phyloP scores from a whole-genome alignment of 352 stramenopile species.

The Pythium volutum region DNA sequence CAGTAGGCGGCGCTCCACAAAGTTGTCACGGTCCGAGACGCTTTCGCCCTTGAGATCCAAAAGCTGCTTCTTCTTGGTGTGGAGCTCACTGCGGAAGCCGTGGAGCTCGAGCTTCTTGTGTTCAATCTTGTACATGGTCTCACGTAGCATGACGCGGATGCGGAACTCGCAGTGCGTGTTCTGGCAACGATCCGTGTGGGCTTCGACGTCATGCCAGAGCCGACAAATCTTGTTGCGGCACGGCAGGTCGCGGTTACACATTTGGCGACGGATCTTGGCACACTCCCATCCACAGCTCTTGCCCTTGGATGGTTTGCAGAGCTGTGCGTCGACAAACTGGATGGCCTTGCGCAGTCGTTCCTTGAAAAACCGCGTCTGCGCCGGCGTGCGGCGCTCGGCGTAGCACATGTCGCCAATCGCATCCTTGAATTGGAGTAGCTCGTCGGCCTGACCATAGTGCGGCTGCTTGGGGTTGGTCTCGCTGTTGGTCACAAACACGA shows the following conservation, averaged over 20 bases:
- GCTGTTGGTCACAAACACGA: constrained; percentile 1
- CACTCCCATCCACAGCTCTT: constrained; percentile 47
- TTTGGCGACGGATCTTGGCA: constrained; percentile 59
- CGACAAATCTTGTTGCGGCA: constrained; percentile 71
- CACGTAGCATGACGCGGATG: constrained; percentile 62
- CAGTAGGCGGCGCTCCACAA: constrained; percentile 38
- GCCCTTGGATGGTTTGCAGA: constrained; percentile 50
- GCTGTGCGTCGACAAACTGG: constrained; percentile 61
- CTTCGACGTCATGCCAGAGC: constrained; percentile 72
- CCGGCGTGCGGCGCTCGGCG: constrained; percentile 40
- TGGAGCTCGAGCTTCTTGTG: constrained; percentile 53
- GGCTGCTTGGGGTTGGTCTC: constrained; percentile 16
- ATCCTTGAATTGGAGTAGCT: constrained; percentile 63
- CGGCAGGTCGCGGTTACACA: constrained; percentile 59
- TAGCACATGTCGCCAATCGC: constrained; percentile 69
- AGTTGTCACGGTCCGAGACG: constrained; percentile 30
- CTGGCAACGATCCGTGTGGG: constrained; percentile 60
- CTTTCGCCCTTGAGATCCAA: constrained; percentile 34
- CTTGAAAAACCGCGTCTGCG: constrained; percentile 69
- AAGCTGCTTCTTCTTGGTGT: constrained; percentile 37
- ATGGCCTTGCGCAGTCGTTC: constrained; percentile 60
- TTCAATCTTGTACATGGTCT: constrained; percentile 77
- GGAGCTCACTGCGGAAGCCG: constrained; percentile 30
- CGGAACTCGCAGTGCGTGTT: constrained; percentile 70
- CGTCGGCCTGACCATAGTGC: constrained; percentile 42